Percentiles rank a stretch among this genome's conserved stretches.
Evolutionary conservation across 495 filamentous ascomycete species (phyloP).

Genomic region (Jackrogersella multiformis): DNA sequence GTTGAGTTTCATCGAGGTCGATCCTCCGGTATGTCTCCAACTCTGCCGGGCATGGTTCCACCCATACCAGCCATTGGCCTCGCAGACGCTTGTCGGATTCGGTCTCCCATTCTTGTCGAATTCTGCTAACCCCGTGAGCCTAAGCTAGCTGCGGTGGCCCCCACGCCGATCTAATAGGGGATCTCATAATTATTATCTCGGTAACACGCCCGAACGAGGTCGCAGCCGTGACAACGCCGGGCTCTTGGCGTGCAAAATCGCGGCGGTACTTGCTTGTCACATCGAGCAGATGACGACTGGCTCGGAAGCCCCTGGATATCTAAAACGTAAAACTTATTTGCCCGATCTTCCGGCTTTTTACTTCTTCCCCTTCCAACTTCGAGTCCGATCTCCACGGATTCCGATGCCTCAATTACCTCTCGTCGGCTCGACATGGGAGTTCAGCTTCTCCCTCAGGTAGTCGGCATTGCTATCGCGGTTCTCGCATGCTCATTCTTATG

Average conservation of each 20-base stretch:
- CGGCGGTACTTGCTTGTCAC: constrained; percentile 25
- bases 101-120: constrained; percentile 8
- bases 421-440: constrained; percentile 47
- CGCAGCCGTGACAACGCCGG: constrained; percentile 37
- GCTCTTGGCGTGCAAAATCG: constrained; percentile 26
- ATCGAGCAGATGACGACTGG: constrained; percentile 10
- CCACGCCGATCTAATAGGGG: constrained; percentile 34
- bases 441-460: constrained; percentile 54
- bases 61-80: constrained; percentile 7
- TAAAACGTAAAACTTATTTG: constrained; percentile 32
- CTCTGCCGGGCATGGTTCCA: constrained; percentile 7
- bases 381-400: constrained; percentile 5
- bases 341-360: constrained; percentile 3
- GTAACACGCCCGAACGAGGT: constrained; percentile 34
- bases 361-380: constrained; percentile 5
- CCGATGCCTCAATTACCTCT: constrained; percentile 29
- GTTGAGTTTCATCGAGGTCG: constrained; percentile 32
- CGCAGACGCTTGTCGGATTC: background rate
- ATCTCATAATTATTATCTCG: constrained; percentile 34
- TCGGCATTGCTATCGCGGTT: constrained; percentile 49
- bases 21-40: constrained; percentile 20
- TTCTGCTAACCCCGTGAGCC: constrained; percentile 5
- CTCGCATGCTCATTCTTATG: constrained; percentile 56
- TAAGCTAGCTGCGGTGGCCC: constrained; percentile 8
- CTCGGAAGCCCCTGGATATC: constrained; percentile 16